Percentiles rank a stretch among this genome's conserved stretches.
phyloP scores from a whole-genome alignment of 2,329 filamentous ascomycete genomes.

The Endothia cerciana region DNA sequence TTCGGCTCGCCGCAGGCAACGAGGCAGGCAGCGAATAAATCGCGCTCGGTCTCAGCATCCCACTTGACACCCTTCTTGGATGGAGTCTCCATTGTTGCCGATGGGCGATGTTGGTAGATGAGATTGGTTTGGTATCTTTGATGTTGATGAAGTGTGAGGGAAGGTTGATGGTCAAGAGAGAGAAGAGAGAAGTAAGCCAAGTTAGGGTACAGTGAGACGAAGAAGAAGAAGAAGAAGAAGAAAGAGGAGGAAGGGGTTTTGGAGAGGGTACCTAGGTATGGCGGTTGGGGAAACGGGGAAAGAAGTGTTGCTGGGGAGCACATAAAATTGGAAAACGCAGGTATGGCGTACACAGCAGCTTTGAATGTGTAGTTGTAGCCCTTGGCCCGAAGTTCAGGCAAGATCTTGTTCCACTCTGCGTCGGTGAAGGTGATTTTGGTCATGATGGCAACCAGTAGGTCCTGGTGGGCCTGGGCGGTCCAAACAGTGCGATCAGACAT shows the following conservation, averaged over 20 bases:
- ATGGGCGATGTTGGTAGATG: slow-evolving; percentile 13
- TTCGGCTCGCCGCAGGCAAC: slow-evolving; percentile 33
- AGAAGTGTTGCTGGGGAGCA: slow-evolving; percentile 11
- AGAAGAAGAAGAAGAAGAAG: not conserved
- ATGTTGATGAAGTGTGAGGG: not conserved
- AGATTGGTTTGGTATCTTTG: slow-evolving; percentile 7
- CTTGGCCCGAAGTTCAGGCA: slow-evolving; percentile 32
- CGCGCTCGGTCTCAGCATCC: slow-evolving; percentile 35
- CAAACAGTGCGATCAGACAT: slow-evolving; percentile 23
- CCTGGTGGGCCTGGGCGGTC: slow-evolving; percentile 30
- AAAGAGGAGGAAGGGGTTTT: not conserved
- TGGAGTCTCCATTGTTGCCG: slow-evolving; percentile 19
- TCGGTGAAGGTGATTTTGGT: slow-evolving; percentile 30
- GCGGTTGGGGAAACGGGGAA: not conserved
- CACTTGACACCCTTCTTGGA: slow-evolving; percentile 34
- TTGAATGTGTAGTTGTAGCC: slow-evolving; percentile 47
- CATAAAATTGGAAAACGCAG: slow-evolving; percentile 13
- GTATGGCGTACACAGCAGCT: slow-evolving; percentile 45
- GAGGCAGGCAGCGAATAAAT: slow-evolving; percentile 36
- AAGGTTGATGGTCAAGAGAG: slow-evolving; percentile 9
- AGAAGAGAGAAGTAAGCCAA: not conserved
- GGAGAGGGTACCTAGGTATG: not conserved
- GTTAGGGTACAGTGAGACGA: not conserved
- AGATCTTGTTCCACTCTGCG: slow-evolving; percentile 34
- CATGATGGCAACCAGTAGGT: slow-evolving; percentile 44